Base-by-base conservation (phyloP, 345 rosid species). In the Conringia planisiliqua region DNA sequence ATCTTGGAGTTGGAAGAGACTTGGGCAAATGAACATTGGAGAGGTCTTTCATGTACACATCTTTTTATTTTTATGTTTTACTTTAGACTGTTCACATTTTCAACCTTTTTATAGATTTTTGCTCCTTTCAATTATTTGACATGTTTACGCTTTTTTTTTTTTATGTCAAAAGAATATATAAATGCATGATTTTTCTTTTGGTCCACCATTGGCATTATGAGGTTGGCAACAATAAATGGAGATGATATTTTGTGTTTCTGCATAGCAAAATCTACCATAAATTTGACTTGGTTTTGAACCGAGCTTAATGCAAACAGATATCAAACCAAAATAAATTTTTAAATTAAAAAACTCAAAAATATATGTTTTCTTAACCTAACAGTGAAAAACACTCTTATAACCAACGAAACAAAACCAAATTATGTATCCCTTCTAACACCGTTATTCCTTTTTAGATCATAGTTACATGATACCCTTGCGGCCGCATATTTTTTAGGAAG, bases 191-290 rank as follows among this genome's bases (percentile, higher is more conserved):
- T 61, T 63, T 59, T 32, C 12, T 51, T 67, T 42, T 61, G 79
- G 79, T 76, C 74, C 79, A 76, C 79, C 79, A 75, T 76, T 76
- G 32, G 63, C 79, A 68, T 68, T 68, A 75, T 75, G 79, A 68
- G 79, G 79, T 68, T 61, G 74, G 74, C 65, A 76, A 68, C 39
- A 76, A 68, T 68, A 76, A 76, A 76, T 62, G 74, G 74, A 42
- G 70, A 76, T 76, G 70, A 76, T 76, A 68, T 68, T 76, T 68
- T 76, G 44, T 62, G 79, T 61, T 66, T 62, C 57, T 17, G 24
- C 44, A 60, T 62, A 16, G 1, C 69, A 61, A 36, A 66, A 38
- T 51, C 63, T 68, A 68, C 69, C 55, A n/a, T 54, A 43, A 40
- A 30, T 51, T 74, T 61, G 4, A 18, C 16, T 57, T 47, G 61